Percentiles rank a stretch among this genome's conserved stretches.
Evolutionary conservation across 1,284 basidiomycete genomes (phyloP).

Genomic region (Ustilago loliicola): DNA sequence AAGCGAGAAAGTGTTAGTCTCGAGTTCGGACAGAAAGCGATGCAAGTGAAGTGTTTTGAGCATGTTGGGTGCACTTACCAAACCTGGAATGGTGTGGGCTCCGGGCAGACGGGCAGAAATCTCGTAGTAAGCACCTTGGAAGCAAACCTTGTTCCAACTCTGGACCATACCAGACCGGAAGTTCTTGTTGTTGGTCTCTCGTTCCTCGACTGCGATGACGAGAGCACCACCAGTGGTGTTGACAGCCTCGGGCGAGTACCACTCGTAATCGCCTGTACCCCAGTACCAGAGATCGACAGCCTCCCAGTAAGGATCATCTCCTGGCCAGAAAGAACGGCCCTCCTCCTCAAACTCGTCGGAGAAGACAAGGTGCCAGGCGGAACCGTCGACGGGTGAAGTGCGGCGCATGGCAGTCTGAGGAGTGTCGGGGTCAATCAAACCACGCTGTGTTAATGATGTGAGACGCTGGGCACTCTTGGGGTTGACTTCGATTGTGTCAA

Average conservation of each 20-base stretch:
- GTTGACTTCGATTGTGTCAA: conserved; percentile 43
- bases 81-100: conserved; percentile 25
- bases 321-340: conserved; percentile 75
- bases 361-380: conserved; percentile 74
- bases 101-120: conserved; percentile 49
- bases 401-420: conserved; percentile 31
- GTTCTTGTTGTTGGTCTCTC: conserved; percentile 62
- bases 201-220: conserved; percentile 59
- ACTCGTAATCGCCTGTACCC: conserved; percentile 69
- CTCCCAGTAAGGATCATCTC: conserved; percentile 69
- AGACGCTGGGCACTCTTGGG: conserved; percentile 28
- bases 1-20: background rate
- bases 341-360: conserved; percentile 82
- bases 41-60: too few relatives aligned
- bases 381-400: conserved; percentile 33
- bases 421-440: conserved; percentile 63
- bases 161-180: conserved; percentile 69
- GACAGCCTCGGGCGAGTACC: conserved; percentile 70
- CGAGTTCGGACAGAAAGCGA: background rate
- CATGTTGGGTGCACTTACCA: conserved; percentile 9
- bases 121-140: conserved; percentile 69
- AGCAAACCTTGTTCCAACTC: conserved; percentile 70
- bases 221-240: conserved; percentile 60
- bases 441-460: conserved; percentile 38
- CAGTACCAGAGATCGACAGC: conserved; percentile 75